Conservation (phyloP, 768 basidiomycete species). For the Grammothele lineata region DNA sequence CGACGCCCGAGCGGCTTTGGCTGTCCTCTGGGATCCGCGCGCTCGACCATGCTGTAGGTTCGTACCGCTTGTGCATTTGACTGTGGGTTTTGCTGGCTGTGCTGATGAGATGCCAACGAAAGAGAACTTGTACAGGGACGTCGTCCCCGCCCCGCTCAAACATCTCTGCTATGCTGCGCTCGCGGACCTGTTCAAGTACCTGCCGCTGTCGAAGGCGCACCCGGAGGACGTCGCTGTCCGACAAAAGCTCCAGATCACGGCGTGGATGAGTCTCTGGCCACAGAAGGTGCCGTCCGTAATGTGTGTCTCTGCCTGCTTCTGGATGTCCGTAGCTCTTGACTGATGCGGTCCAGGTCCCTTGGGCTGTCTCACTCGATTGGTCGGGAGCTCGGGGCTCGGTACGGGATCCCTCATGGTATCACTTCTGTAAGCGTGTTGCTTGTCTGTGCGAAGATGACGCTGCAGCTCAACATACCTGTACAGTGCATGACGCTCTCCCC, state of each 20-base stretch:
- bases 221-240: conserved; percentile 53
- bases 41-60: conserved; percentile 77
- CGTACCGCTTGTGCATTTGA: conserved; percentile 18
- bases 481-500: conserved; percentile 73
- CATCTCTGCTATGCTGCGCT: conserved; percentile 61
- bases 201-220: conserved; percentile 59
- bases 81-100: no score
- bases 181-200: conserved; percentile 68
- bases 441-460: not conserved
- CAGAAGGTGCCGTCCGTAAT: conserved; percentile 50
- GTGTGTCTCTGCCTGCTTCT: conserved; percentile 24
- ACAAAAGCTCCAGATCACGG: conserved; percentile 66
- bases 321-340: not conserved
- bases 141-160: conserved; percentile 55
- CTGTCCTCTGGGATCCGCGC: conserved; percentile 76
- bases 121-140: conserved; percentile 63
- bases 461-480: not conserved
- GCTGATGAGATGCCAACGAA: not conserved
- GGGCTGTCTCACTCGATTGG: conserved; percentile 76
- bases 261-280: conserved; percentile 83
- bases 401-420: conserved; percentile 76
- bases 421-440: conserved; percentile 52
- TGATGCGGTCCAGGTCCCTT: conserved; percentile 45
- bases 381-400: conserved; percentile 67
- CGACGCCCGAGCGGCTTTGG: conserved; percentile 75